phyloP scores from a whole-genome alignment of 768 basidiomycete genomes.

The Dendrothele bispora region DNA sequence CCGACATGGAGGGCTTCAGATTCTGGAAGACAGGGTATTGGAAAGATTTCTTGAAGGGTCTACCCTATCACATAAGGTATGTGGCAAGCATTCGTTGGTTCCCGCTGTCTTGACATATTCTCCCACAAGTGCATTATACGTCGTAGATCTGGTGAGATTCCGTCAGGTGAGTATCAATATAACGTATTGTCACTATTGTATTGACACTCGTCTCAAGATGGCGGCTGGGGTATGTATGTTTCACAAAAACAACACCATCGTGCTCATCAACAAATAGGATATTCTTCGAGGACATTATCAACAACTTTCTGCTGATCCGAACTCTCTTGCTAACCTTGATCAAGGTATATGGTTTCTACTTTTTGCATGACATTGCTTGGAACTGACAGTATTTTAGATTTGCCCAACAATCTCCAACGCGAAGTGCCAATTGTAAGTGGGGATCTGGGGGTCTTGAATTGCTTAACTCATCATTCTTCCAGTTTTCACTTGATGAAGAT shows the following conservation, averaged over 20 bases:
- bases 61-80: conserved; percentile 94
- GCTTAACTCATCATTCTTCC: conserved; percentile 4
- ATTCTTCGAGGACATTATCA: conserved; percentile 92
- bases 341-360: conserved; percentile 68
- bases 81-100: conserved; percentile 18
- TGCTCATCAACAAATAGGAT: conserved; percentile 69
- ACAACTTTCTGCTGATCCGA: conserved; percentile 88
- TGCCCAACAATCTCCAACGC: conserved; percentile 92
- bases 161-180: conserved; percentile 63
- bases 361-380: not conserved
- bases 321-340: conserved; percentile 91
- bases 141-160: conserved; percentile 94
- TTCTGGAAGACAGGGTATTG: conserved; percentile 99
- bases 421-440: conserved; percentile 87
- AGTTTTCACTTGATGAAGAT: conserved; percentile 88
- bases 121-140: conserved; percentile 79
- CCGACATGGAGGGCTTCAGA: conserved; percentile 95
- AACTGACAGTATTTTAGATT: conserved; percentile 47
- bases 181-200: not conserved
- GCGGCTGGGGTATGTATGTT: conserved; percentile 52
- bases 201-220: conserved; percentile 36
- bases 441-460: not conserved
- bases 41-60: conserved; percentile 82
- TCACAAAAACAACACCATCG: too few relatives aligned
- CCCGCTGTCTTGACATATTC: conserved; percentile 9